Conservation (phyloP, 1,139 yeast genomes). For the Lizanozyma gosingica region DNA sequence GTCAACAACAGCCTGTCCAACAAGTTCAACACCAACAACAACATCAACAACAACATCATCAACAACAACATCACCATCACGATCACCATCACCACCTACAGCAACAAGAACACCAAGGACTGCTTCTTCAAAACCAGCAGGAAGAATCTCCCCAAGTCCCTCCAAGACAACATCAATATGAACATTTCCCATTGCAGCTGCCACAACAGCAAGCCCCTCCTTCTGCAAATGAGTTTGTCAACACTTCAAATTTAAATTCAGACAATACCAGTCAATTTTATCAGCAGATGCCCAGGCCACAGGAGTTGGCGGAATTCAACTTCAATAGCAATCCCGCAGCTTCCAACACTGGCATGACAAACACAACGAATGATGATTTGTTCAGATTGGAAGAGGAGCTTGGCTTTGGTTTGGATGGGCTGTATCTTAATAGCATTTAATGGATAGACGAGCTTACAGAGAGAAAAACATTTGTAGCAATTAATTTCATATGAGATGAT, state of each 20-base stretch:
- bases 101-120: constrained; percentile 4
- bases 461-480: no score
- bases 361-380: constrained; percentile 15
- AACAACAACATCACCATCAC: constrained; percentile 7
- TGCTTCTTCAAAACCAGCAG: constrained; percentile 6
- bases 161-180: constrained; percentile 6
- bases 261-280: constrained; percentile 22
- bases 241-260: constrained; percentile 15
- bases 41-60: constrained; percentile 10
- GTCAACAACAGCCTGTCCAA: constrained; percentile 15
- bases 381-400: constrained; percentile 38
- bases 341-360: background rate
- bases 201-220: no score
- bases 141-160: constrained; percentile 11
- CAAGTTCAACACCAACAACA: constrained; percentile 10
- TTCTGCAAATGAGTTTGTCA: constrained; percentile 25
- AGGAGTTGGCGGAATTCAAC: constrained; percentile 35
- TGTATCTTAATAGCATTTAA: constrained; percentile 1
- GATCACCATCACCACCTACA: constrained; percentile 3
- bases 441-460: no score
- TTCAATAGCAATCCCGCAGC: constrained; percentile 11
- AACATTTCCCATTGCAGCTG: constrained; percentile 8
- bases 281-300: constrained; percentile 37
- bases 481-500: no score
- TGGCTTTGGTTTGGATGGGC: constrained; percentile 40